Evolutionary conservation across 768 basidiomycete genomes (phyloP).

Genomic region (Suillus variegatus): DNA sequence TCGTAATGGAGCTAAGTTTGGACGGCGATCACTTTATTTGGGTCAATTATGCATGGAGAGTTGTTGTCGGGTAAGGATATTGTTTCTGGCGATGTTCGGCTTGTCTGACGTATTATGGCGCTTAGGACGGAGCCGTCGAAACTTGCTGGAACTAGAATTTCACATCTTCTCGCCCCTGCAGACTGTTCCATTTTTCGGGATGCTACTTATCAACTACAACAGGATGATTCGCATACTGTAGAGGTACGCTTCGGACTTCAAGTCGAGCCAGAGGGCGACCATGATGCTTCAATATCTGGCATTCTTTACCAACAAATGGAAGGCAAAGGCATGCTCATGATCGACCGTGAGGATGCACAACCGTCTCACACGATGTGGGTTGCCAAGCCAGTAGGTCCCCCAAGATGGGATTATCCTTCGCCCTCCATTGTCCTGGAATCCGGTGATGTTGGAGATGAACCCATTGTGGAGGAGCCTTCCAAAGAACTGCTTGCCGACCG

Average conservation of each 20-base stretch:
- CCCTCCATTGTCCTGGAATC: slow-evolving; percentile 58
- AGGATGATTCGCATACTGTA: slow-evolving; percentile 92
- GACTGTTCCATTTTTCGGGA: slow-evolving; percentile 86
- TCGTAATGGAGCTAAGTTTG: slow-evolving; percentile 91
- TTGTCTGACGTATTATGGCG: slow-evolving; percentile 18
- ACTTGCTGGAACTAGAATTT: slow-evolving; percentile 77
- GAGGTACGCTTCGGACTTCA: slow-evolving; percentile 89
- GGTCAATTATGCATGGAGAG: slow-evolving; percentile 94
- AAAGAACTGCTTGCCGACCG: slow-evolving; percentile 43
- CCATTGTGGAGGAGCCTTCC: slow-evolving; percentile 28
- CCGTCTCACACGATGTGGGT: slow-evolving; percentile 99
- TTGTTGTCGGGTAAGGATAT: slow-evolving; percentile 78
- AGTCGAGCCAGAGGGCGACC: slow-evolving; percentile 60
- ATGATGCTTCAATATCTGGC: slow-evolving; percentile 51
- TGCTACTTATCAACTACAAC: slow-evolving; percentile 80
- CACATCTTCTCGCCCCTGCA: slow-evolving; percentile 72
- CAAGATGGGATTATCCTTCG: slow-evolving; percentile 68
- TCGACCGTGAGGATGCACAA: slow-evolving; percentile 84
- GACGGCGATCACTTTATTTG: slow-evolving; percentile 95
- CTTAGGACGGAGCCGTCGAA: slow-evolving; percentile 80
- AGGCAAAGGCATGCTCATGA: slow-evolving; percentile 98
- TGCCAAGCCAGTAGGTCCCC: slow-evolving; percentile 75
- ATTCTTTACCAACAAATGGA: slow-evolving; percentile 85
- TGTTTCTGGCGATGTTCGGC: slow-evolving; percentile 8
- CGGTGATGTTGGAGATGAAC: slow-evolving; percentile 41